These are phyloP conservation scores for Pterulicium gracile DNA, from an alignment of 1,284 basidiomycete genomes.

Conservation along the genomic window DNA sequence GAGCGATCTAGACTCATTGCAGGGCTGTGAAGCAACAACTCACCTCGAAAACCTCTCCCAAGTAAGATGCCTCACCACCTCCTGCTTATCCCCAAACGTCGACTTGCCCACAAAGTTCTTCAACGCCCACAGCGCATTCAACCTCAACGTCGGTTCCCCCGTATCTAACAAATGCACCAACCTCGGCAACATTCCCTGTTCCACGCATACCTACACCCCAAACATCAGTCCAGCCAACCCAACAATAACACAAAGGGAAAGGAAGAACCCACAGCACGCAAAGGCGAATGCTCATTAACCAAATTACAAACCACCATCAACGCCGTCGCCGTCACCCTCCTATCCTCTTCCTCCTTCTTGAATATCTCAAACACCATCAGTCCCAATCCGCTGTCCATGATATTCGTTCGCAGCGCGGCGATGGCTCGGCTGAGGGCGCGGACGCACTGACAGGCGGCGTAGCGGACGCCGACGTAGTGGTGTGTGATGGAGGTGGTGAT, in stretches of 20 bases:
- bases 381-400: constrained; percentile 76
- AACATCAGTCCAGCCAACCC: too few species aligned
- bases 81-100: constrained; percentile 41
- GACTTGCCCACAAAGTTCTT: constrained; percentile 70
- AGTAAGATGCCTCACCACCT: constrained; percentile 52
- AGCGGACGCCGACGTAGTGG: constrained; percentile 64
- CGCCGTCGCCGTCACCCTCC: constrained; percentile 63
- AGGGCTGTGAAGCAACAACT: constrained; percentile 26
- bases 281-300: constrained; percentile 77
- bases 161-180: constrained; percentile 46
- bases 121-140: constrained; percentile 72
- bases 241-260: constrained; percentile 6
- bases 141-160: constrained; percentile 43
- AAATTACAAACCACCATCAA: constrained; percentile 76
- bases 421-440: constrained; percentile 74
- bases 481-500: constrained; percentile 45
- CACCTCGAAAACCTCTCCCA: constrained; percentile 49
- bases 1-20: background rate
- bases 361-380: constrained; percentile 57
- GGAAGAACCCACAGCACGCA: constrained; percentile 45
- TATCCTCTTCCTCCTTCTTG: constrained; percentile 44
- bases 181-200: constrained; percentile 52
- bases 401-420: constrained; percentile 68
- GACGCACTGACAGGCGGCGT: constrained; percentile 77
- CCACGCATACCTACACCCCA: constrained; percentile 41